These are phyloP conservation scores for Iris macrosiphon DNA, from an alignment of 106 monocot genomes.

Conservation along the genomic window DNA sequence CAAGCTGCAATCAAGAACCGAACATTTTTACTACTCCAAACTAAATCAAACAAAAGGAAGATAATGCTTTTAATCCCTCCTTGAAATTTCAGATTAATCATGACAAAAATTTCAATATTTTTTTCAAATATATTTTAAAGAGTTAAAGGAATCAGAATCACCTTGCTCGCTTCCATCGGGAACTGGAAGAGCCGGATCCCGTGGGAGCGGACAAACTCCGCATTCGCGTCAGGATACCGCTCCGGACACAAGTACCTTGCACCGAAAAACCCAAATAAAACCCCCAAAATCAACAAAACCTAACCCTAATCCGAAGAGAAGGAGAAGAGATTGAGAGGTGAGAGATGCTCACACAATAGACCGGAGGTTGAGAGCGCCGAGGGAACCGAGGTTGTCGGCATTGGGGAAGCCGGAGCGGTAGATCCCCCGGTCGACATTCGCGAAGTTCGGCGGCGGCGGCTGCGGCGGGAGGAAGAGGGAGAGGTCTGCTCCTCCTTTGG, in stretches of 20 bases:
- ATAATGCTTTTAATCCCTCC: too few species aligned
- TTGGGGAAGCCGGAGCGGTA: slow-evolving; percentile 69
- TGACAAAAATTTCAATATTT: too few species aligned
- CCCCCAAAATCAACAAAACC: not conserved
- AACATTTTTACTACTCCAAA: too few species aligned
- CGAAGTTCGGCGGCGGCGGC: slow-evolving; percentile 68
- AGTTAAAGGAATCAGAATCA: too few species aligned
- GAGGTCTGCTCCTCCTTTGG: too few species aligned
- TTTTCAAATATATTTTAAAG: too few species aligned
- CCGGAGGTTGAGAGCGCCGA: slow-evolving; percentile 47
- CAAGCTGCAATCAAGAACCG: too few species aligned
- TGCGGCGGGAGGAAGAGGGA: too few species aligned
- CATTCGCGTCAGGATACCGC: slow-evolving; percentile 48
- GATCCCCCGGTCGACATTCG: slow-evolving; percentile 61
- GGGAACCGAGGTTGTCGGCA: slow-evolving; percentile 49
- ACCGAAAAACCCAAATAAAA: not conserved
- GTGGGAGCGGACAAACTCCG: slow-evolving; percentile 29
- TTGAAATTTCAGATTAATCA: too few species aligned
- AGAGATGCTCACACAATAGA: slow-evolving; percentile 44
- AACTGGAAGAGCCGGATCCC: slow-evolving; percentile 49
- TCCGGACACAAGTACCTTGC: slow-evolving; percentile 73
- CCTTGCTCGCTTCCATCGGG: slow-evolving; percentile 62
- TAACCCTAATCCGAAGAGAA: slow-evolving; percentile 4
- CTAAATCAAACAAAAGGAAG: too few species aligned
- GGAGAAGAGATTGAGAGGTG: not conserved